These are phyloP conservation scores for Trichophaea hybrida DNA, from an alignment of 2,329 filamentous ascomycete genomes.

Conservation along the genomic window DNA sequence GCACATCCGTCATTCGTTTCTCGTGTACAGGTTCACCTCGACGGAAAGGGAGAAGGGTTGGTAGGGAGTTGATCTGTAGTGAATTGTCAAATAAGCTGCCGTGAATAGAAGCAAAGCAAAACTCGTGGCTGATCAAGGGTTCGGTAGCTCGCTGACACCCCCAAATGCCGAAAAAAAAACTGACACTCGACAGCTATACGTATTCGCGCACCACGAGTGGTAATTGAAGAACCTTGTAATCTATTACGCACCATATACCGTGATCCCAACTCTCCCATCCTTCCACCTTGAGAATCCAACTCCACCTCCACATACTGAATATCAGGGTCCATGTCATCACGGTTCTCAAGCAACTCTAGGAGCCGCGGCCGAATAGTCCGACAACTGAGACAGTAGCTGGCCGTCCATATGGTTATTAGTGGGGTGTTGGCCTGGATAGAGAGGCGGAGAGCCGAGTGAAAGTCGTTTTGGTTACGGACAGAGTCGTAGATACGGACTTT, in stretches of 20 bases:
- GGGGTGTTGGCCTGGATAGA: constrained; percentile 41
- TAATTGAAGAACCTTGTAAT: no score
- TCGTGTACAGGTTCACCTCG: constrained; percentile 39
- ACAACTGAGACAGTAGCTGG: constrained; percentile 45
- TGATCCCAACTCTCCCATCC: constrained; percentile 9
- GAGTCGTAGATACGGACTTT: not conserved
- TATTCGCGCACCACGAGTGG: no score
- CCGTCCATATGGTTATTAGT: constrained; percentile 47
- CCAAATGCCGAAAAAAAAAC: not conserved
- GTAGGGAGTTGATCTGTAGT: constrained; percentile 38
- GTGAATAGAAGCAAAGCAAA: not conserved
- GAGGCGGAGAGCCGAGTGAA: constrained; percentile 43
- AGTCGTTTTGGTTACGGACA: constrained; percentile 41
- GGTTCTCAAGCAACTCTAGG: constrained; percentile 36
- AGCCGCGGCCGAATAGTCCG: constrained; percentile 39
- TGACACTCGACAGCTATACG: no score
- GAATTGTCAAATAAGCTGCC: no score
- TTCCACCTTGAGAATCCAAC: constrained; percentile 41
- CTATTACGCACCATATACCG: constrained; percentile 9
- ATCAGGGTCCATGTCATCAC: constrained; percentile 42
- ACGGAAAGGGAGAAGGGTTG: constrained; percentile 45
- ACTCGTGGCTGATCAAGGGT: no score
- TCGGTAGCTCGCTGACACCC: not conserved
- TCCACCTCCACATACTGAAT: constrained; percentile 43
- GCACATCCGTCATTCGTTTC: constrained; percentile 39